phyloP scores from a whole-genome alignment of 768 basidiomycete species.

The Butyriboletus loyo region DNA sequence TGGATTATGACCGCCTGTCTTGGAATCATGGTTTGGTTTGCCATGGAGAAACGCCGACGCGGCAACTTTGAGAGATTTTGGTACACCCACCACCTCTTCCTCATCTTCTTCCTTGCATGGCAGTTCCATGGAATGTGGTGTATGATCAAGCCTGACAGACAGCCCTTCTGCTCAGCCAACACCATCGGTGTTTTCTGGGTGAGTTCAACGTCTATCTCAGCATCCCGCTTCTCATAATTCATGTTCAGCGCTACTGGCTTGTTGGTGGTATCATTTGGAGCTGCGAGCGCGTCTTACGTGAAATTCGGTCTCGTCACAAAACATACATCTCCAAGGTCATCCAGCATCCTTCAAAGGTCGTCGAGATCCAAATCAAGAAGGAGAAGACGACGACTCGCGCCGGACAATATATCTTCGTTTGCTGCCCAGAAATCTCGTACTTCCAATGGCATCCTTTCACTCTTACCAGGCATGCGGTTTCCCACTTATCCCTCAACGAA shows the following conservation, averaged over 20 bases:
- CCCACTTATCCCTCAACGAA: background rate
- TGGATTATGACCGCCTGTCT: slow-evolving; percentile 84
- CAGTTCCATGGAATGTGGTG: slow-evolving; percentile 97
- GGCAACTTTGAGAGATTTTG: slow-evolving; percentile 86
- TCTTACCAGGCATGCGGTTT: slow-evolving; percentile 59
- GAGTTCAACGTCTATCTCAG: slow-evolving; percentile 23
- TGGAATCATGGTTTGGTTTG: slow-evolving; percentile 80
- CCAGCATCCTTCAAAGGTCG: slow-evolving; percentile 90
- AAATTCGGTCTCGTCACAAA: slow-evolving; percentile 84
- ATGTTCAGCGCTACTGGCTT: slow-evolving; percentile 78
- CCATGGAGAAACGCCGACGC: slow-evolving; percentile 74
- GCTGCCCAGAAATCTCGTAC: slow-evolving; percentile 88
- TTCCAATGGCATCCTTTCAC: slow-evolving; percentile 99
- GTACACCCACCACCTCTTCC: slow-evolving; percentile 87
- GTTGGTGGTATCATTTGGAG: slow-evolving; percentile 86
- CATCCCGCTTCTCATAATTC: slow-evolving; percentile 4
- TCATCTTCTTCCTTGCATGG: slow-evolving; percentile 92
- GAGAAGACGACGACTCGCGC: slow-evolving; percentile 81
- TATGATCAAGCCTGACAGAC: slow-evolving; percentile 89
- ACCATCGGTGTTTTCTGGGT: slow-evolving; percentile 96
- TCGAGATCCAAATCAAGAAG: slow-evolving; percentile 97
- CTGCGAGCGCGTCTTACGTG: slow-evolving; percentile 84
- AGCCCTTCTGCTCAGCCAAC: slow-evolving; percentile 83
- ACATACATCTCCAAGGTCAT: slow-evolving; percentile 95
- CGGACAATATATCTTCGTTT: slow-evolving; percentile 92